These are phyloP conservation scores for Beauveria bassiana DNA, from an alignment of 2,329 filamentous ascomycete species.

Conservation along the genomic window DNA sequence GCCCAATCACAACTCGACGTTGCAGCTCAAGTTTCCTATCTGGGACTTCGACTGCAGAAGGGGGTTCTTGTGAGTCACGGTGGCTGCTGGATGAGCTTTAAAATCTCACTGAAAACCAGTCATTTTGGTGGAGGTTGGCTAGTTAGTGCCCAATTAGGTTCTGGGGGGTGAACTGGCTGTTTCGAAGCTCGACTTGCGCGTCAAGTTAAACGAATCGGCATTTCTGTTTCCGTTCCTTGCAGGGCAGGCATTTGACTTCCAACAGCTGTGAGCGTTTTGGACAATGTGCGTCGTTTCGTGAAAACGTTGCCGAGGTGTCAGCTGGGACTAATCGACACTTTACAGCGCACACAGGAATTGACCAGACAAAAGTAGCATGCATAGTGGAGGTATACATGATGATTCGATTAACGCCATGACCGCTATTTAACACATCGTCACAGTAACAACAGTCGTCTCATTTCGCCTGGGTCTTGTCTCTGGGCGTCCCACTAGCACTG, in stretches of 20 bases:
- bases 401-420: neutral
- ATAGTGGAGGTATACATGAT: neutral
- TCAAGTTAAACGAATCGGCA: neutral
- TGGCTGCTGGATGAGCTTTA: neutral
- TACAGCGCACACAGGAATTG: neutral
- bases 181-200: neutral
- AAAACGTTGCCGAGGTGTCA: neutral
- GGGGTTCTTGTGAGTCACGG: conserved; percentile 6
- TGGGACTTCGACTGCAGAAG: neutral
- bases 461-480: neutral
- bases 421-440: conserved; percentile 4
- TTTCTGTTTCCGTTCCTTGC: too few species aligned
- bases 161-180: neutral
- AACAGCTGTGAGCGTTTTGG: too few species aligned
- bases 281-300: neutral
- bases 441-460: neutral
- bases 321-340: neutral
- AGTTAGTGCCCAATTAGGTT: neutral
- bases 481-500: conserved; percentile 6
- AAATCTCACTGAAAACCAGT: conserved; percentile 7
- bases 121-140: neutral
- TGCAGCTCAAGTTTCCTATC: neutral
- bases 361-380: neutral
- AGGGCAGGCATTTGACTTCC: too few species aligned
- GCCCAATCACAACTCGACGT: neutral